Conservation (phyloP, 306 rosid species). For the Pterocarpus macrocarpus region DNA sequence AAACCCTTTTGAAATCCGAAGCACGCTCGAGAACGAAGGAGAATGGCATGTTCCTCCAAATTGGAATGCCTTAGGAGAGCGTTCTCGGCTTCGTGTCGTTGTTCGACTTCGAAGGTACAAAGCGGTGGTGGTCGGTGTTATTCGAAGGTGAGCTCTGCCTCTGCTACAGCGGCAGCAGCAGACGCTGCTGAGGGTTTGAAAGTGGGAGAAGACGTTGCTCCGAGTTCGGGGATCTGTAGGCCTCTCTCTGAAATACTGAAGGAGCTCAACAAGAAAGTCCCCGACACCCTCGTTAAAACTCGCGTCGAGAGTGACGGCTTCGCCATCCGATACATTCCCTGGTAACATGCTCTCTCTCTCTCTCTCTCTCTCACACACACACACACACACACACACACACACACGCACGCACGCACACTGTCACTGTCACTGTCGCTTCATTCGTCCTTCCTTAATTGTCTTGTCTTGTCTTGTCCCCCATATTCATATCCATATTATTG, state of each 20-base stretch:
- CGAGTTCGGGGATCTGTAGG: constrained; percentile 69
- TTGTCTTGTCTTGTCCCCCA: no score
- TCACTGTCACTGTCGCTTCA: no score
- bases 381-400: no score
- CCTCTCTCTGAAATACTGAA: constrained; percentile 79
- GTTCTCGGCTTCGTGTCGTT: not conserved
- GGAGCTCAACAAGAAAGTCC: constrained; percentile 84
- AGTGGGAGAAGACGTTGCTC: constrained; percentile 25
- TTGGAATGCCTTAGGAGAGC: not conserved
- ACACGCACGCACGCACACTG: no score
- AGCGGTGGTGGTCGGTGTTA: not conserved
- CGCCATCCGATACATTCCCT: constrained; percentile 74
- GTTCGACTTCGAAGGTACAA: not conserved
- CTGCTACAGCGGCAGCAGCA: not conserved
- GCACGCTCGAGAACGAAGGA: not conserved
- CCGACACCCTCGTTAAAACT: constrained; percentile 68
- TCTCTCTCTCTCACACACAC: not conserved
- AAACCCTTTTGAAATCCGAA: no score
- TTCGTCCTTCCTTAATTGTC: no score
- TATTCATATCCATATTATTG: not conserved
- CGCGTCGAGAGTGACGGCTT: constrained; percentile 66
- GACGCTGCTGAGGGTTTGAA: not conserved
- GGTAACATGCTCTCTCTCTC: constrained; percentile 29
- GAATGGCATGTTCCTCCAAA: constrained; percentile 15
- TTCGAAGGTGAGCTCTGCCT: constrained; percentile 18